Evolutionary conservation across 805 yeast species (phyloP).

Genomic region (Soucietia sequanensis): DNA sequence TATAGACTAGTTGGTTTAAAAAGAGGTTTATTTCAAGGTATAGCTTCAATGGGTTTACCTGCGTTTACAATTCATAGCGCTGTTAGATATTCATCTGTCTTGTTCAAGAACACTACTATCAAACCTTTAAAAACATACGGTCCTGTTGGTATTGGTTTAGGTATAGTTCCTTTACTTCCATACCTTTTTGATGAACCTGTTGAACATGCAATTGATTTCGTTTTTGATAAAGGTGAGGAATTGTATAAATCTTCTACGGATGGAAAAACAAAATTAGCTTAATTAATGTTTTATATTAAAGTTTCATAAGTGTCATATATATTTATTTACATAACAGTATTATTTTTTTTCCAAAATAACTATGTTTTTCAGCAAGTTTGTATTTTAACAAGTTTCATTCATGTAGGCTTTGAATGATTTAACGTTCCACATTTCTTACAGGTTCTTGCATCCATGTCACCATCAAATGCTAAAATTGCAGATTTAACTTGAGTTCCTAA

Average conservation of each 20-base stretch:
- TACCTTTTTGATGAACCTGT: slow-evolving; percentile 81
- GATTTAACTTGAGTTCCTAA: slow-evolving; percentile 88
- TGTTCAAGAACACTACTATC: slow-evolving; percentile 56
- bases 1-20: slow-evolving; percentile 66
- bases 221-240: slow-evolving; percentile 53
- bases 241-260: slow-evolving; percentile 14
- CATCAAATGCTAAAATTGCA: slow-evolving; percentile 72
- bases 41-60: slow-evolving; percentile 85
- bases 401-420: slow-evolving; percentile 61
- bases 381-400: not conserved
- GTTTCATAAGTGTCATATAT: too few species aligned
- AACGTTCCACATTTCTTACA: slow-evolving; percentile 74
- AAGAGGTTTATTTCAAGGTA: slow-evolving; percentile 75
- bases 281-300: not conserved
- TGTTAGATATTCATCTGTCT: slow-evolving; percentile 64
- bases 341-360: too few species aligned
- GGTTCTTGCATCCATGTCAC: slow-evolving; percentile 60
- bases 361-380: not conserved
- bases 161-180: slow-evolving; percentile 75
- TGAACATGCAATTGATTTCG: slow-evolving; percentile 62
- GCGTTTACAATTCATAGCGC: slow-evolving; percentile 80
- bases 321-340: too few species aligned
- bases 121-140: slow-evolving; percentile 58
- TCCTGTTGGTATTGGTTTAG: slow-evolving; percentile 76
- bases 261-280: not conserved